Base-by-base conservation (phyloP, 805 yeast species). In the Suhomyces canberraensis region DNA sequence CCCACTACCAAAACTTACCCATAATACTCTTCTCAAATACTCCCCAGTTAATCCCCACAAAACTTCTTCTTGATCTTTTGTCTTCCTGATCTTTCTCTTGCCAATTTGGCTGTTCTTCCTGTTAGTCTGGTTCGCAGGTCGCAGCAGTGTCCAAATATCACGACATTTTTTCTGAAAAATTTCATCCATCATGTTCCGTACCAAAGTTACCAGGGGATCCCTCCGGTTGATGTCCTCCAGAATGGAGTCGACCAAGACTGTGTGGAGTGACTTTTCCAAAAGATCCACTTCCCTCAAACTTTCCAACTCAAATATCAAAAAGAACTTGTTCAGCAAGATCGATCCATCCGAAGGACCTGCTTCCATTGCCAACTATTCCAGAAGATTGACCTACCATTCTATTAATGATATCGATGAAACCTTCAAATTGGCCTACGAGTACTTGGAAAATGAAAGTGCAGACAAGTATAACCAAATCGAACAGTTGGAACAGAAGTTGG, bases 341-440 rank as follows among this genome's bases (percentile, higher is more conserved):
- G 41, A 46, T 22, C 46, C 63, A 9, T 34, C 42, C 7, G 41
- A 45, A 19, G 85, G 85, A 2, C 86, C 87, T 8, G 68, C 66
- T 8, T 71, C 83, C 13, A 50, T 79, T 17, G 68, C 62, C 40
- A 61, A 67, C 35, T 54, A 63, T 31, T 51, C 62, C 29, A 69
- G 62, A 44, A 71, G 72, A 52, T 42, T 58, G 25, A 66, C 76
- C 41, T 88, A 89, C 61, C 70, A 66, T 36, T 69, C 91, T 2
- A 95, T 95, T 8, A 64, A 58, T 29, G 83, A 80, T 2, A 69
- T 89, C 29, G 78, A 83, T 43, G 84, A 80, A 24, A 83, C 86
- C 1, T 89, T 86, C 59, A 78, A 81, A 37, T 56, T 72, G 30
- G 86, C 95, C 7, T 78, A 83, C 51, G 71, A 77, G 18, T 50